Conservation (phyloP, 2,329 filamentous ascomycete genomes). For the Xenoacremonium recifei region DNA sequence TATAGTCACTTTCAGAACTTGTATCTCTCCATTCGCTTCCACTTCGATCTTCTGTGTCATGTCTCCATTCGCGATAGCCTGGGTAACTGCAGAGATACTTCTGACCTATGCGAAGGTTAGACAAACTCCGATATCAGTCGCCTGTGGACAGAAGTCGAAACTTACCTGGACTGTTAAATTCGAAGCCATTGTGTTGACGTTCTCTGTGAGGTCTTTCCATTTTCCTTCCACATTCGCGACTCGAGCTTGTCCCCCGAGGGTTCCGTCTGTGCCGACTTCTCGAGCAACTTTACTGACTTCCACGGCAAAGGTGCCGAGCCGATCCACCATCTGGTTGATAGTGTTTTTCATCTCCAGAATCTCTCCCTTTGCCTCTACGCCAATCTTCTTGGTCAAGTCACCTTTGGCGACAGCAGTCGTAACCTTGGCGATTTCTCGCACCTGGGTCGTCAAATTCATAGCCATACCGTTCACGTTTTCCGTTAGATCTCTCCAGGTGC, state of each 20-base stretch:
- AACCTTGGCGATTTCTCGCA: constrained; percentile 95
- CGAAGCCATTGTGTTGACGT: constrained; percentile 75
- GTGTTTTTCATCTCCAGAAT: constrained; percentile 95
- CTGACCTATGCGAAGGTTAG: constrained; percentile 58
- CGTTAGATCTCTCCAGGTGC: constrained; percentile 95
- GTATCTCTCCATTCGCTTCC: constrained; percentile 90
- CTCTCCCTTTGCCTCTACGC: constrained; percentile 89
- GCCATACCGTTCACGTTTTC: constrained; percentile 98
- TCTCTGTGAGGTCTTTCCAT: constrained; percentile 95
- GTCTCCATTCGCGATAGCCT: constrained; percentile 92
- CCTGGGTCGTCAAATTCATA: constrained; percentile 95
- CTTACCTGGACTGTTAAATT: constrained; percentile 64
- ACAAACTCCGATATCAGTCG: too few relatives aligned
- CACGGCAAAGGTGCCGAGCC: constrained; percentile 91
- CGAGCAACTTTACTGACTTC: constrained; percentile 94
- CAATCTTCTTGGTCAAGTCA: constrained; percentile 94
- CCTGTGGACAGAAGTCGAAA: constrained; percentile 9
- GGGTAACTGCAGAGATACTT: constrained; percentile 90
- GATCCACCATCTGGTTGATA: constrained; percentile 99
- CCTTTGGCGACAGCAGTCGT: constrained; percentile 93
- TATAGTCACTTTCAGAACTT: constrained; percentile 92
- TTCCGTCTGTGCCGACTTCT: constrained; percentile 95
- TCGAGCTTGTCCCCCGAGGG: constrained; percentile 87
- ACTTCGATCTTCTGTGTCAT: constrained; percentile 96
- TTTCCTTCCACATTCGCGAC: constrained; percentile 96